Conservation (phyloP, 179 eudicot genomes). For the Silene vulgaris region DNA sequence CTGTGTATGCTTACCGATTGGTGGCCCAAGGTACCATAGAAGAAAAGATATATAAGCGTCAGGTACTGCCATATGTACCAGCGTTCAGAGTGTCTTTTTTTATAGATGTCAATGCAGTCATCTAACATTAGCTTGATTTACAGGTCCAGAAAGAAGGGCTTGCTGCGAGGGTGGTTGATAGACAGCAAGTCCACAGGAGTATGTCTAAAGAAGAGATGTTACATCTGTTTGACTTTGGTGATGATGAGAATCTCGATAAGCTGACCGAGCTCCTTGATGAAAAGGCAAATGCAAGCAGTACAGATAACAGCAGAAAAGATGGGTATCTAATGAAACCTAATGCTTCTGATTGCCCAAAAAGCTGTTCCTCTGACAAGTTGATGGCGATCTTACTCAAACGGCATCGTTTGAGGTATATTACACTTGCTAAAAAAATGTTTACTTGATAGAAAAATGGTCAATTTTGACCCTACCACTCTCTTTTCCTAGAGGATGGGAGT, state of each 20-base stretch:
- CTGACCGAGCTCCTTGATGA: conserved; percentile 36
- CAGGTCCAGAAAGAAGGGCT: conserved; percentile 99
- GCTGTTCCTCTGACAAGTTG: conserved; percentile 63
- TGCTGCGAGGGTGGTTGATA: conserved; percentile 96
- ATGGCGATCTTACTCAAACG: conserved; percentile 62
- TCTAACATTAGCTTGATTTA: conserved; percentile 17
- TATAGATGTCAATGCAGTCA: neutral
- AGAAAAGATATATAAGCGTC: conserved; percentile 97
- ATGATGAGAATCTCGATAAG: conserved; percentile 58
- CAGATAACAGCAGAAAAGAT: conserved; percentile 28
- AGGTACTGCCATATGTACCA: conserved; percentile 41
- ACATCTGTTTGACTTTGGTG: conserved; percentile 85
- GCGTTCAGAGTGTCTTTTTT: neutral
- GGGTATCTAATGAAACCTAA: conserved; percentile 39
- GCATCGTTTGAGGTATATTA: conserved; percentile 70
- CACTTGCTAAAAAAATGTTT: neutral
- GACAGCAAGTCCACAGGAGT: conserved; percentile 88
- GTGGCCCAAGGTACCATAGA: conserved; percentile 95
- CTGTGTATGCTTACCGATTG: conserved; percentile 92
- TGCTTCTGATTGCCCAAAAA: conserved; percentile 43
- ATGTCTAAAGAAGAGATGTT: conserved; percentile 93
- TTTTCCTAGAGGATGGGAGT: neutral
- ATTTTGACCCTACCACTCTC: neutral
- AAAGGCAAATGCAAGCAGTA: conserved; percentile 27
- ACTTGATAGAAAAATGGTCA: neutral